phyloP scores from a whole-genome alignment of 169 alveolate genomes.

The Eimeria nieschulzi region DNA sequence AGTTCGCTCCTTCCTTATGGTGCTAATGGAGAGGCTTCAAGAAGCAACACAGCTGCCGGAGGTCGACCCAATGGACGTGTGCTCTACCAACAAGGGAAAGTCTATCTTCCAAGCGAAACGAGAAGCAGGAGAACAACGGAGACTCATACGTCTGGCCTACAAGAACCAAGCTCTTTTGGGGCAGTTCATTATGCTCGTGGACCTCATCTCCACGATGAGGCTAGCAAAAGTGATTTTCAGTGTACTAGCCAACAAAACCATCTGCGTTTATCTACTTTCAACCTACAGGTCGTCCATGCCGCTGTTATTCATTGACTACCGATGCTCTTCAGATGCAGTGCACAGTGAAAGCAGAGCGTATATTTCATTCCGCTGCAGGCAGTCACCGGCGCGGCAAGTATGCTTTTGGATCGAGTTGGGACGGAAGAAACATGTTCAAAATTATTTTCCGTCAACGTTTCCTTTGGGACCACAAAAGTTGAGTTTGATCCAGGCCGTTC shows the following conservation, averaged over 20 bases:
- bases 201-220: slow-evolving; percentile 54
- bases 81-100: slow-evolving; percentile 16
- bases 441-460: slow-evolving; percentile 59
- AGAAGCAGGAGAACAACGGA: slow-evolving; percentile 67
- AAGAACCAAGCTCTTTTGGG: slow-evolving; percentile 71
- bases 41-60: slow-evolving; percentile 72
- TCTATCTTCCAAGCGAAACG: slow-evolving; percentile 66
- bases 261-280: too few species aligned
- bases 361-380: slow-evolving; percentile 40
- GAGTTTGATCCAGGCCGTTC: slow-evolving; percentile 66
- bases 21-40: slow-evolving; percentile 30
- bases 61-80: slow-evolving; percentile 57
- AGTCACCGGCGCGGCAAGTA: slow-evolving; percentile 45
- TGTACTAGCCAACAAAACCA: too few species aligned
- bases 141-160: slow-evolving; percentile 69
- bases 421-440: slow-evolving; percentile 62
- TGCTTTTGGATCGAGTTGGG: slow-evolving; percentile 61
- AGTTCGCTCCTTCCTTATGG: slow-evolving; percentile 23
- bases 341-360: not conserved
- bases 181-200: slow-evolving; percentile 64
- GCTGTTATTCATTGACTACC: too few species aligned
- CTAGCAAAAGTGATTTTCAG: slow-evolving; percentile 59
- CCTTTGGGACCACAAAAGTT: slow-evolving; percentile 57
- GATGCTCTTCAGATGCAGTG: too few species aligned
- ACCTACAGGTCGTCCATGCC: too few species aligned